Evolutionary conservation across 2,329 filamentous ascomycete genomes (phyloP).

Genomic region (Apiospora pterosperma): DNA sequence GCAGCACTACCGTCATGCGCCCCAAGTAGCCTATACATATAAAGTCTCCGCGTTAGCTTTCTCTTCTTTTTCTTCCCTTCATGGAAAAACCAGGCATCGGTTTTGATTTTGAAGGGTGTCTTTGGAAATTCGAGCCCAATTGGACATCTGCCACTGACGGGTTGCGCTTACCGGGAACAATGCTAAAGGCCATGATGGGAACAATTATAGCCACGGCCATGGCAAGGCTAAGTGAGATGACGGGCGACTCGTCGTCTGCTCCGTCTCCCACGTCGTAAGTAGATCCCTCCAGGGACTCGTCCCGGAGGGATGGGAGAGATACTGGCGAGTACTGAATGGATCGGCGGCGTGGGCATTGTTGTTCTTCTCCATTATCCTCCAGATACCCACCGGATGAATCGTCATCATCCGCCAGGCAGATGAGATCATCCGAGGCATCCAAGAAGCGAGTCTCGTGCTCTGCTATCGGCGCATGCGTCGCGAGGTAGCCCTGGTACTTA

Average conservation of each 20-base stretch:
- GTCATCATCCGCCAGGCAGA: slow-evolving; percentile 28
- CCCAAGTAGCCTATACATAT: background rate
- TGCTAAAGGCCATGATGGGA: slow-evolving; percentile 55
- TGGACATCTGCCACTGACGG: no score
- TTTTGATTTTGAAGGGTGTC: no score
- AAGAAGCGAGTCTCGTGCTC: slow-evolving; percentile 60
- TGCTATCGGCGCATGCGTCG: slow-evolving; percentile 50
- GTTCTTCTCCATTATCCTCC: slow-evolving; percentile 10
- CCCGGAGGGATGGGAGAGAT: background rate
- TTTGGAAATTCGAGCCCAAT: background rate
- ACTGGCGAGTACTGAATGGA: slow-evolving; percentile 7
- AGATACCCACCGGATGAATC: slow-evolving; percentile 16
- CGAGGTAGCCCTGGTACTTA: slow-evolving; percentile 52
- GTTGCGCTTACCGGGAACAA: slow-evolving; percentile 40
- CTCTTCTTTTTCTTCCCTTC: background rate
- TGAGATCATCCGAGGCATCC: slow-evolving; percentile 49
- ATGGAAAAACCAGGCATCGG: no score
- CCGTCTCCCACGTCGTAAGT: background rate
- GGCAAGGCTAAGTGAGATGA: slow-evolving; percentile 36
- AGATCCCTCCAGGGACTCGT: background rate
- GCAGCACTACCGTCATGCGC: slow-evolving; percentile 2
- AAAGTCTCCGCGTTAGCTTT: background rate
- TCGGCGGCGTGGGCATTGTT: slow-evolving; percentile 10
- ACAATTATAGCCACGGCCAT: slow-evolving; percentile 50
- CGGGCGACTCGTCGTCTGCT: background rate